Evolutionary conservation across 345 rosid species (phyloP).

Genomic region (Psidium guajava): DNA sequence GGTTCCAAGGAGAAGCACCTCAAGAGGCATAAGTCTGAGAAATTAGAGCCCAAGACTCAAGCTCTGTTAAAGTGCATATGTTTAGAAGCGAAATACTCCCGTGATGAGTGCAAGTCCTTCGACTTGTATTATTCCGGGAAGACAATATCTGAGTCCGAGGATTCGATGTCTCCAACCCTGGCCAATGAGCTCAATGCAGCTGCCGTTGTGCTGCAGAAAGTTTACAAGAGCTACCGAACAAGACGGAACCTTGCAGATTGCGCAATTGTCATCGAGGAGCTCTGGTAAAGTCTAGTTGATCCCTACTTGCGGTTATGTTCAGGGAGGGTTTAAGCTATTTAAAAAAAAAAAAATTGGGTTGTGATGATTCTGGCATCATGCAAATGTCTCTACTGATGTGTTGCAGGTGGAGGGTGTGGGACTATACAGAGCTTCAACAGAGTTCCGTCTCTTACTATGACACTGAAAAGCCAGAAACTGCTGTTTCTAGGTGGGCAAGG

Average conservation of each 20-base stretch:
- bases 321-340: background rate
- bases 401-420: conserved; percentile 26
- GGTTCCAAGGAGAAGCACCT: background rate
- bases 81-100: background rate
- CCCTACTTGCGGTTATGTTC: background rate
- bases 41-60: background rate
- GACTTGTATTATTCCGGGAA: background rate
- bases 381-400: background rate
- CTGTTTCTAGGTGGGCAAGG: conserved; percentile 33
- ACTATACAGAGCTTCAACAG: conserved; percentile 8
- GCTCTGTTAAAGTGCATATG: background rate
- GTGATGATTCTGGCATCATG: background rate
- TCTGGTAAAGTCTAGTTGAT: conserved; percentile 5
- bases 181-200: conserved; percentile 1
- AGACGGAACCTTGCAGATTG: conserved; percentile 22
- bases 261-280: conserved; percentile 15
- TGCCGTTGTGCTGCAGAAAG: conserved; percentile 16
- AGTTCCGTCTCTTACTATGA: conserved; percentile 28
- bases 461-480: conserved; percentile 15
- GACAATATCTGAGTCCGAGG: background rate
- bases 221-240: conserved; percentile 17
- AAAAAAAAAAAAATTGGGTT: background rate
- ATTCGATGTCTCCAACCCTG: background rate
- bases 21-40: background rate
- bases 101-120: background rate